Conservation (phyloP, 1,139 yeast species). For the Candida tropicalis region DNA sequence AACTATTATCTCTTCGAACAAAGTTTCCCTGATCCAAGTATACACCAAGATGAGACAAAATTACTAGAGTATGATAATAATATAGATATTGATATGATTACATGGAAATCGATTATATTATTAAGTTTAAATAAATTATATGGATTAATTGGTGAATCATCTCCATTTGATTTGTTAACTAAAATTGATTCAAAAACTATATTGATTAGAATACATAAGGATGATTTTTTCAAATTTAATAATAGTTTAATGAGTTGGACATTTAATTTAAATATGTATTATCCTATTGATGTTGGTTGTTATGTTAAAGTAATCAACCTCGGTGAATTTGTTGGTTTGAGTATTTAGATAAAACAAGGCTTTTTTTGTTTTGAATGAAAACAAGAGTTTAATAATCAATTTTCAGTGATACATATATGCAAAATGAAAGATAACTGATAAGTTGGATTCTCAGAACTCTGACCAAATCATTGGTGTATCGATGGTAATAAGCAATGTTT, state of each 20-base stretch:
- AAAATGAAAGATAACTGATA: too few relatives aligned
- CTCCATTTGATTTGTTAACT: conserved; percentile 31
- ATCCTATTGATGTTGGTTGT: conserved; percentile 24
- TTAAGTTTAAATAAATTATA: conserved; percentile 31
- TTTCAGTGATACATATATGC: too few relatives aligned
- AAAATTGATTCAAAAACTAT: conserved; percentile 16
- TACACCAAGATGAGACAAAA: conserved; percentile 3
- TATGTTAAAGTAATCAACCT: conserved; percentile 22
- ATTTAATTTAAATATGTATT: conserved; percentile 28
- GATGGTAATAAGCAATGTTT: too few relatives aligned
- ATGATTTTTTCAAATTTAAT: conserved; percentile 30
- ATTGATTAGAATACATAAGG: conserved; percentile 27
- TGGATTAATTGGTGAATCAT: conserved; percentile 41
- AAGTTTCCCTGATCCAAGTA: conserved; percentile 11
- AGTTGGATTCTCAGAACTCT: too few relatives aligned
- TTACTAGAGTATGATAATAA: conserved; percentile 3
- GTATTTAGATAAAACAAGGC: conserved; percentile 11
- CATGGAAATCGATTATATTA: conserved; percentile 35
- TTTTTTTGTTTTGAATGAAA: too few relatives aligned
- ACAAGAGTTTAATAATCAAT: too few relatives aligned
- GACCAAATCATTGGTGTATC: too few relatives aligned
- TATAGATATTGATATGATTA: conserved; percentile 24
- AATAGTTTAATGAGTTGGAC: conserved; percentile 34
- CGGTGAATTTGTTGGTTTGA: conserved; percentile 23
- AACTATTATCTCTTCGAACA: neutral